A percentile compares a stretch with the other conserved stretches of the same genome.
Evolutionary conservation across 495 filamentous ascomycete genomes (phyloP).

Genomic region (Pyronema domesticum): DNA sequence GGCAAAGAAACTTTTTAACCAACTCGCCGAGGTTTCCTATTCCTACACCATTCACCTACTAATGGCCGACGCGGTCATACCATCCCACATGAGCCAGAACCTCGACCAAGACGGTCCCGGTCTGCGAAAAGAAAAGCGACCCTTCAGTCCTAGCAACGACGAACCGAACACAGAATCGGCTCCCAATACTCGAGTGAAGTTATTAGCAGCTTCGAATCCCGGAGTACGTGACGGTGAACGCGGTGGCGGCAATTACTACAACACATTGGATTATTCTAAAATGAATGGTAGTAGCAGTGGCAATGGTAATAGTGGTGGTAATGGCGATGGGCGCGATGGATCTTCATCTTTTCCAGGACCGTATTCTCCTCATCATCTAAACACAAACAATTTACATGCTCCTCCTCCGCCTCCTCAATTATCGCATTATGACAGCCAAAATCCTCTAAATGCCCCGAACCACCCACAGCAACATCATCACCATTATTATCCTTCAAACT

Average conservation of each 20-base stretch:
- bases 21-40: too few species aligned
- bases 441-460: background rate
- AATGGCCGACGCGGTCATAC: background rate
- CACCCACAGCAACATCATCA: constrained; percentile 10
- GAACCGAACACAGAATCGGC: background rate
- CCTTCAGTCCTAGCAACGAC: background rate
- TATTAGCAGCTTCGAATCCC: background rate
- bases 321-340: too few species aligned
- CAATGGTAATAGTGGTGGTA: too few species aligned
- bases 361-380: background rate
- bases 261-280: background rate
- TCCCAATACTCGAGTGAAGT: background rate
- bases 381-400: background rate
- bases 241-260: background rate
- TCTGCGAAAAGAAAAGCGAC: background rate
- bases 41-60: background rate
- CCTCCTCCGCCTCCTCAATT: too few species aligned
- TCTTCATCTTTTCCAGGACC: background rate
- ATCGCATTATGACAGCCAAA: background rate
- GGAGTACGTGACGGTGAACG: background rate
- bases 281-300: too few species aligned
- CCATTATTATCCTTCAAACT: constrained; percentile 20
- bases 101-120: background rate
- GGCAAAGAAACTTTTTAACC: too few species aligned
- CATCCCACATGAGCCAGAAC: background rate